Evolutionary conservation across 352 stramenopile species (phyloP).

Genomic region (Globisporangium yorkense): DNA sequence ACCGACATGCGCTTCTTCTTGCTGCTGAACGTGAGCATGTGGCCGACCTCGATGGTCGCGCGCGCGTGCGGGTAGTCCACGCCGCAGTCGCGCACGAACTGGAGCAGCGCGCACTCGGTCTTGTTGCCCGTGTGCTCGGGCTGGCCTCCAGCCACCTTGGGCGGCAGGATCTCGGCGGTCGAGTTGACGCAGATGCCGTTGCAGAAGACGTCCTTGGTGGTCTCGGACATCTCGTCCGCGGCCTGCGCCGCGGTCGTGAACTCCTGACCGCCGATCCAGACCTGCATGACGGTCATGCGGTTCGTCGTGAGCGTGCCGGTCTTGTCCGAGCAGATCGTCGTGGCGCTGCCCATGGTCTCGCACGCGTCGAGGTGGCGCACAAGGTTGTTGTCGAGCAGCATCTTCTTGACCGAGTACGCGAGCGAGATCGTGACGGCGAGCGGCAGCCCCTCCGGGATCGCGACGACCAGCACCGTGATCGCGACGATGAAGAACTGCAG

Average conservation of each 20-base stretch:
- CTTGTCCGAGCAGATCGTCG: constrained; percentile 98
- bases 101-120: constrained; percentile 69
- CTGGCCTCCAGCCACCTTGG: constrained; percentile 40
- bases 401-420: constrained; percentile 93
- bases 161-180: constrained; percentile 59
- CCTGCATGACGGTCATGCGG: constrained; percentile 94
- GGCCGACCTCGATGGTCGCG: constrained; percentile 40
- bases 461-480: constrained; percentile 93
- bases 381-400: constrained; percentile 89
- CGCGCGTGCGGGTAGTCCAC: constrained; percentile 56
- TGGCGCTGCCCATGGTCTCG: constrained; percentile 93
- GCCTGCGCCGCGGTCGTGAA: constrained; percentile 45
- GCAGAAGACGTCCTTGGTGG: constrained; percentile 61
- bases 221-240: constrained; percentile 49
- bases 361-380: constrained; percentile 85
- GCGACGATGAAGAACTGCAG: constrained; percentile 83
- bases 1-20: constrained; percentile 84
- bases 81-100: constrained; percentile 65
- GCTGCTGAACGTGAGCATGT: constrained; percentile 83
- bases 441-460: constrained; percentile 96
- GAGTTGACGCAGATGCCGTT: constrained; percentile 70
- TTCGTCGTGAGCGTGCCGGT: constrained; percentile 97
- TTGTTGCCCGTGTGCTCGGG: constrained; percentile 81
- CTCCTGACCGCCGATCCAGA: constrained; percentile 67
- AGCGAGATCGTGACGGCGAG: constrained; percentile 96